Evolutionary conservation across 768 basidiomycete genomes (phyloP), one percentile per base, ranked within the genome.

Genomic region (Vararia minispora): DNA sequence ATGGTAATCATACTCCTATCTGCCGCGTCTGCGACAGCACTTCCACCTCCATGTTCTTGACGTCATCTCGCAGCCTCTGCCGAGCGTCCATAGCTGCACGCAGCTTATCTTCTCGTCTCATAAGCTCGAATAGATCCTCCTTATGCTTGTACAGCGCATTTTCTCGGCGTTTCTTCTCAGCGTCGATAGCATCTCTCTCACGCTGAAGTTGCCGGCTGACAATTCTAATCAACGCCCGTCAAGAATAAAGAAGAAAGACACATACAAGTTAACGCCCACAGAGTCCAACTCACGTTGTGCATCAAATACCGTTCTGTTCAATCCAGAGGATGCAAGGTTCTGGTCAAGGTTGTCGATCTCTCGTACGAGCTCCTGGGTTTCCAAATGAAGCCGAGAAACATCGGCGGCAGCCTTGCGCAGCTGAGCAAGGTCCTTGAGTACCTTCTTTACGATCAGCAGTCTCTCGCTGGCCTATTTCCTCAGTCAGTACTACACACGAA

Each of bases 271-370:
- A 12, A 60, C 62, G 1, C 69, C 64, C 17, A 92, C 54, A 2
- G 61, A 58, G 39, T 82, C 75, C 5, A 95, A 64, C 52, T 95
- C 80, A 18, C 49, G 60, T 55, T 97, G 84, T 12, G 97, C 80
- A 33, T 92, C 90, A 32, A 89, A 85, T 1, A 74, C 72, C 1
- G 91, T 90, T 58, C 77, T 86, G 11, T 74, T 71, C 24, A 80
- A 82, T 2, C 91, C 92, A 2, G 77, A 77, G 6, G 69, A 59
- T 14, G 69, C 61, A 12, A 99, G 68, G 33, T 83, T 75, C 33
- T 62, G 61, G 57, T 95, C 87, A 31, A 90, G 61, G 33, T 65
- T 61, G 7, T 55, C 44, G 31, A 82, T 71, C 27, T 90, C 86
- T 28, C 68, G 61, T 37, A 68, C 65, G 13, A 88, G 66, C 11